Conservation (phyloP, 352 stramenopile species). For the Pythium dissotocum region DNA sequence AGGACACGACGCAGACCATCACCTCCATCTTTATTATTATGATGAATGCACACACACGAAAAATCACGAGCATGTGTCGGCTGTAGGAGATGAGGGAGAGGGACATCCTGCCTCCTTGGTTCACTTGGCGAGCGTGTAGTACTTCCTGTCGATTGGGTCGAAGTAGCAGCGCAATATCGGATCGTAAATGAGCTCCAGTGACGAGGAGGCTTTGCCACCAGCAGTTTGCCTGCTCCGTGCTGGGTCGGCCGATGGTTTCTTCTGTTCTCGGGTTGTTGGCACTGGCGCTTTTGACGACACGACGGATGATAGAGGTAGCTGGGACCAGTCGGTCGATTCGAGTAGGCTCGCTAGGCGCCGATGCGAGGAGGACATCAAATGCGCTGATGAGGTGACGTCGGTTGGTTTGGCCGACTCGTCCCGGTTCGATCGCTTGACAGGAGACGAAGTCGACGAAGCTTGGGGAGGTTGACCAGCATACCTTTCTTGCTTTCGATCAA, state of each 20-base stretch:
- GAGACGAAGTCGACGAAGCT: neutral
- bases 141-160: slow-evolving; percentile 80
- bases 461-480: neutral
- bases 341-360: slow-evolving; percentile 53
- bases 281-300: neutral
- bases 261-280: neutral
- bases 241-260: slow-evolving; percentile 1
- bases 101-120: too few relatives aligned
- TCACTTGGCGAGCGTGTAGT: slow-evolving; percentile 58
- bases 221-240: slow-evolving; percentile 6
- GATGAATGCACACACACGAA: neutral
- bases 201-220: slow-evolving; percentile 24
- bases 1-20: neutral
- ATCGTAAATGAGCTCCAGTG: slow-evolving; percentile 84
- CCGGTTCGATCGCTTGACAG: neutral
- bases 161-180: slow-evolving; percentile 84
- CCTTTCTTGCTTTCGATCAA: neutral
- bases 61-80: neutral
- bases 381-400: neutral
- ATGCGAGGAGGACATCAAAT: slow-evolving; percentile 8
- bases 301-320: slow-evolving; percentile 21
- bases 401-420: neutral
- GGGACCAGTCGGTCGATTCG: slow-evolving; percentile 71
- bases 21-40: neutral
- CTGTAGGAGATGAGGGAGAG: too few relatives aligned